Evolutionary conservation across 164 flowering plant genomes (phyloP), one percentile per base, ranked within the genome.

Genomic region (Akebia trifoliata): DNA sequence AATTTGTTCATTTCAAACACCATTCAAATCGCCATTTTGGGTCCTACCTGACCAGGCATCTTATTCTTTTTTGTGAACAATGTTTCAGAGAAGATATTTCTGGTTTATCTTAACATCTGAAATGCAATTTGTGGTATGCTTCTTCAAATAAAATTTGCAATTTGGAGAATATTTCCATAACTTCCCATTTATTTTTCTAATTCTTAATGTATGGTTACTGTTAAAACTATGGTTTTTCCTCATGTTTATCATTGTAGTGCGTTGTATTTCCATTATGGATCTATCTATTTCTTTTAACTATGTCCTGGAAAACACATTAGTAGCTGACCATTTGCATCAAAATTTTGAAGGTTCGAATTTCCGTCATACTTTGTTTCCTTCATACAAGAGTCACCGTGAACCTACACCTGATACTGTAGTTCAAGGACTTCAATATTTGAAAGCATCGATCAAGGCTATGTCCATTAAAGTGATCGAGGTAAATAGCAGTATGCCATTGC

Each of bases 391-490:
- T 76, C 81, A 93, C 38, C 88, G 97, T 12, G 72, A 82, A 21
- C 97, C 97, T 14, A 90, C 97, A 57, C 99, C 99, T 43, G 99
- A 93, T 74, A 90, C 97, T 2, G 66, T 93, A 59, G 86, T 87
- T 62, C 99, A 93, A 56, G 97, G 89, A 17, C 86, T 87, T 70
- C 99, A 86, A 56, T 93, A 85, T 66, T 75, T 93, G 60, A 93
- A 93, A 71, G 99, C 97, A 46, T 76, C 97, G 49, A 76, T 93
- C 70, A 87, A 82, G 73, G 87, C 99, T 43, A 83, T 90, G 96
- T 87, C 95, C 49, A 80, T 90, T 39, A 80, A 84, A 70, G 97
- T 90, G n/a, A 85, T 90, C 72, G 97, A 93, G 94, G 97, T 86
- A 72, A 61, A 30, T 55, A 47, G 11, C 8, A 32, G 8, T 58